phyloP scores from a whole-genome alignment of 192 early-diverging fungal genomes.

The Umbelopsis sp. region DNA sequence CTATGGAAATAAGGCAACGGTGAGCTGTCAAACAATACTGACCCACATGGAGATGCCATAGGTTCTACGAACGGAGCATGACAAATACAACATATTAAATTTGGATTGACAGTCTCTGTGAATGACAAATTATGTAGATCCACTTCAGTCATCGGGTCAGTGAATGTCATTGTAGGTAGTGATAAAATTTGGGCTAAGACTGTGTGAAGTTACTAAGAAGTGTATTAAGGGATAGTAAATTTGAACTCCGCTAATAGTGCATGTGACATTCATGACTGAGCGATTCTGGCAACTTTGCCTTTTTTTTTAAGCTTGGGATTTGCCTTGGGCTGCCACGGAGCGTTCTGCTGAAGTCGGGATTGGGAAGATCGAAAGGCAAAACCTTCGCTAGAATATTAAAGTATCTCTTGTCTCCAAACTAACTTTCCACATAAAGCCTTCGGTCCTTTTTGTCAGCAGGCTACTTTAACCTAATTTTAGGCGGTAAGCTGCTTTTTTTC shows the following conservation, averaged over 20 bases:
- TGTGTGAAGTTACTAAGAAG: neutral
- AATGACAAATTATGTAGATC: slow-evolving; percentile 27
- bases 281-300: no score
- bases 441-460: no score
- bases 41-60: slow-evolving; percentile 46
- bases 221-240: neutral
- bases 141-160: slow-evolving; percentile 7
- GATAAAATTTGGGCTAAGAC: neutral
- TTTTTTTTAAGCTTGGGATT: no score
- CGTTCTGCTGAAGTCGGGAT: no score
- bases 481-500: no score
- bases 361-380: no score
- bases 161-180: neutral
- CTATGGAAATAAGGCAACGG: neutral
- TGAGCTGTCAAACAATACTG: neutral
- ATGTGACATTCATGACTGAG: neutral
- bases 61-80: slow-evolving; percentile 49
- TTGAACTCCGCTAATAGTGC: neutral
- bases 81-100: slow-evolving; percentile 51
- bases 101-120: slow-evolving; percentile 37
- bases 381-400: no score
- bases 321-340: no score
- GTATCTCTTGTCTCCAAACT: no score
- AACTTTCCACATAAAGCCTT: no score
- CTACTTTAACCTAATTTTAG: no score